Percentiles rank a stretch among this genome's conserved stretches.
These are phyloP conservation scores for Inga leiocalycina DNA, from an alignment of 306 rosid species.

Conservation along the genomic window DNA sequence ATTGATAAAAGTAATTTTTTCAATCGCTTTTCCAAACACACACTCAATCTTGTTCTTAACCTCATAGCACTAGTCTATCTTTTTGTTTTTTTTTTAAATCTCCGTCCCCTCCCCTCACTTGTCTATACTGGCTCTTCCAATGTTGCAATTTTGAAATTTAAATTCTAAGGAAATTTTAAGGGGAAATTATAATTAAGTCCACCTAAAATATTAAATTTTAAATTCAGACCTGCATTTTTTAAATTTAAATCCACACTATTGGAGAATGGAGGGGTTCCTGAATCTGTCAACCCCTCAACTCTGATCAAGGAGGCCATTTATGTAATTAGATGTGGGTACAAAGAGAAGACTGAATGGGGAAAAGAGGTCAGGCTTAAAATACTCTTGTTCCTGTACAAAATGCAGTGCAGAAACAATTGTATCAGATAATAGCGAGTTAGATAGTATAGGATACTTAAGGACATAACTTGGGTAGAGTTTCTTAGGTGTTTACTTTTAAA, in stretches of 20 bases:
- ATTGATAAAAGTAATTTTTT: too few relatives aligned
- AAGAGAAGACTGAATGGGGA: slow-evolving; percentile 99
- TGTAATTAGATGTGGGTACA: slow-evolving; percentile 92
- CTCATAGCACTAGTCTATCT: too few relatives aligned
- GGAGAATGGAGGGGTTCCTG: slow-evolving; percentile 96
- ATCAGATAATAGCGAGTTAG: neutral
- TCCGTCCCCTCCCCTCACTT: too few relatives aligned
- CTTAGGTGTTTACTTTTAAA: neutral
- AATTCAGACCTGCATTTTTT: too few relatives aligned
- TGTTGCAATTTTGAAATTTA: too few relatives aligned
- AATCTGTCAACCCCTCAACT: slow-evolving; percentile 68
- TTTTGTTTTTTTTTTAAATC: too few relatives aligned
- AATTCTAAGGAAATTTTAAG: too few relatives aligned
- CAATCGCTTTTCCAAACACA: too few relatives aligned
- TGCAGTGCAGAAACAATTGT: neutral
- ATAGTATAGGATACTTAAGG: neutral
- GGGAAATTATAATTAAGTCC: too few relatives aligned
- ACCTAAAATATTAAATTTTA: too few relatives aligned
- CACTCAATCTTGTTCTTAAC: too few relatives aligned
- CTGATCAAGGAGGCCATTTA: slow-evolving; percentile 95
- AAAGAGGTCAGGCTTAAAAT: slow-evolving; percentile 67
- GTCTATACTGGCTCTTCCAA: too few relatives aligned
- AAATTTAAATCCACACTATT: slow-evolving; percentile 86
- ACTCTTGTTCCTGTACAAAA: slow-evolving; percentile 21
- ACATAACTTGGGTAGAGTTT: neutral